phyloP scores from a whole-genome alignment of 495 filamentous ascomycete species.

The Hyaloscypha bicolor region DNA sequence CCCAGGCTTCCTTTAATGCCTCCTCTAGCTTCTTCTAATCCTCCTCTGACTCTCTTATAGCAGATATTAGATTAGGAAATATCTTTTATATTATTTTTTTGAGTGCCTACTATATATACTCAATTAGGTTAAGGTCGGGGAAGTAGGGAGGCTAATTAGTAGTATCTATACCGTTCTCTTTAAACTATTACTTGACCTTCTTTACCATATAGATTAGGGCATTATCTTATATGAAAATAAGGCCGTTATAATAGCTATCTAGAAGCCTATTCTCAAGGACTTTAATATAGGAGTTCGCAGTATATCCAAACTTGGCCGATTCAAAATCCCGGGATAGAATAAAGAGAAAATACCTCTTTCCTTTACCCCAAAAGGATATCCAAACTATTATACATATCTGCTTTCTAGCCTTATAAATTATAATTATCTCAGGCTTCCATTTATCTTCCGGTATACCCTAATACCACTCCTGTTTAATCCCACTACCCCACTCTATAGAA shows the following conservation, averaged over 20 bases:
- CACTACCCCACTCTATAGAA: neutral
- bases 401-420: slow-evolving; percentile 1
- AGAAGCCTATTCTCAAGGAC: no score
- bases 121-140: slow-evolving; percentile 14
- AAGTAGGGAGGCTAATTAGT: slow-evolving; percentile 16
- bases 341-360: neutral
- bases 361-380: neutral
- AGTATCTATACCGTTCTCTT: slow-evolving; percentile 7
- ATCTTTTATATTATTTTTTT: no score
- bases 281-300: no score
- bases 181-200: no score
- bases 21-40: neutral
- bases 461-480: neutral
- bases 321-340: neutral
- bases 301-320: neutral
- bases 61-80: no score
- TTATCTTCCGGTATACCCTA: neutral
- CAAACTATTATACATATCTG: neutral
- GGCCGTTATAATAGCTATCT: no score
- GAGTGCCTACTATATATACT: slow-evolving; percentile 7
- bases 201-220: neutral
- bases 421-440: slow-evolving; percentile 2
- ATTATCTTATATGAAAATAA: no score
- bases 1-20: neutral
- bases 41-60: neutral